These are phyloP conservation scores for Aspergillaceae sp. DNA, from an alignment of 2,329 filamentous ascomycete genomes.

Conservation along the genomic window DNA sequence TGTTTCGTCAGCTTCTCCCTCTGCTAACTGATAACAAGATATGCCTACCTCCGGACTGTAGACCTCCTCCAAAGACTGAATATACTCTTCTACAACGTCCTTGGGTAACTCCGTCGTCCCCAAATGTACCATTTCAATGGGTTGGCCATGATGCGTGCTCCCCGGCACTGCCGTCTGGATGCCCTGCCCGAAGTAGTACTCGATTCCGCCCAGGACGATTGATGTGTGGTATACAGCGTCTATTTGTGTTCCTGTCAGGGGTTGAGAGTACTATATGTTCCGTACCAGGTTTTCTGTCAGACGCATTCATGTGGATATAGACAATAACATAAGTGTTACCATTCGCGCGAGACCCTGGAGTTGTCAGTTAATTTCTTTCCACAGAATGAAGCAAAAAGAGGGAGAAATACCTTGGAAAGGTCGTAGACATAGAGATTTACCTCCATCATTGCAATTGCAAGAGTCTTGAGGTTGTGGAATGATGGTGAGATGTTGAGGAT, in stretches of 20 bases:
- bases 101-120: conserved; percentile 70
- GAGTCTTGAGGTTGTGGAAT: too few relatives aligned
- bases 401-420: conserved; percentile 48
- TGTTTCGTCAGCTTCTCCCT: conserved; percentile 25
- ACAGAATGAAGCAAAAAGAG: too few relatives aligned
- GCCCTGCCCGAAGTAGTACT: conserved; percentile 85
- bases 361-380: conserved; percentile 10
- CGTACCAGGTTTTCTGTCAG: conserved; percentile 13
- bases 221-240: conserved; percentile 96
- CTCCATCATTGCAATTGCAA: conserved; percentile 47
- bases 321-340: conserved; percentile 17
- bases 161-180: conserved; percentile 75
- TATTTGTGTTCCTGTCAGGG: conserved; percentile 60
- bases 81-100: conserved; percentile 76
- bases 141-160: conserved; percentile 74
- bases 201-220: conserved; percentile 71
- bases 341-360: conserved; percentile 47
- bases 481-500: too few relatives aligned
- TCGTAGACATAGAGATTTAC: conserved; percentile 73
- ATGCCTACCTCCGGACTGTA: conserved; percentile 64
- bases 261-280: conserved; percentile 42
- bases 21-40: too few relatives aligned
- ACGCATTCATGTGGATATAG: conserved; percentile 5
- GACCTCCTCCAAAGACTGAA: conserved; percentile 71
- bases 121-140: conserved; percentile 65